These are phyloP conservation scores for Balamuthia mandrillaris DNA, from an alignment of 208 protist species.

Conservation along the genomic window DNA sequence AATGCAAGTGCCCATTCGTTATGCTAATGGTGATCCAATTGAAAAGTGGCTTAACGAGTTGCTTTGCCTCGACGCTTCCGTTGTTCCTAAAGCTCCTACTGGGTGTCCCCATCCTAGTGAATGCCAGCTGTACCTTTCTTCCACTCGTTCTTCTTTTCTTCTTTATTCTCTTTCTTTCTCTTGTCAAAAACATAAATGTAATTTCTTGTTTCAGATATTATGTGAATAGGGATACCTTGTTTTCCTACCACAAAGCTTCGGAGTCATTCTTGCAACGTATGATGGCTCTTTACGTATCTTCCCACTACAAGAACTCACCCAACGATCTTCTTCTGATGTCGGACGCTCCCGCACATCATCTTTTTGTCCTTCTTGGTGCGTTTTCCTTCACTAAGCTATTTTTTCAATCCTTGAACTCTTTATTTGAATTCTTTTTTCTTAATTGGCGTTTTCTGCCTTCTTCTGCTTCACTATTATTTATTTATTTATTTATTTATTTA, in stretches of 20 bases:
- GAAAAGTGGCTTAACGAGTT: constrained; percentile 93
- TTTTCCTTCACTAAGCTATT: neutral
- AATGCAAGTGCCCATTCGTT: constrained; percentile 96
- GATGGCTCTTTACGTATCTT: constrained; percentile 87
- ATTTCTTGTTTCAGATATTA: constrained; percentile 72
- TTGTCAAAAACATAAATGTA: neutral
- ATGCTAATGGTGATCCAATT: constrained; percentile 85
- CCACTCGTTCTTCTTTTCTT: neutral
- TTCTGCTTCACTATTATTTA: neutral
- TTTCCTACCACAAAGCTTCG: constrained; percentile 92
- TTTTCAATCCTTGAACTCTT: neutral
- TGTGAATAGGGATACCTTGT: constrained; percentile 97
- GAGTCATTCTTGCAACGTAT: constrained; percentile 91
- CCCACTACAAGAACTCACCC: constrained; percentile 99
- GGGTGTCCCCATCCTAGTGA: constrained; percentile 86
- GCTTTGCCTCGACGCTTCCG: constrained; percentile 93
- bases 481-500: neutral
- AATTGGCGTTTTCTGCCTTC: neutral
- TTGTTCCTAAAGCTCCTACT: constrained; percentile 61
- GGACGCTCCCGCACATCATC: constrained; percentile 96
- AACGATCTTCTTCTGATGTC: constrained; percentile 99
- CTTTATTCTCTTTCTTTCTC: neutral
- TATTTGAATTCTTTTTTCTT: neutral
- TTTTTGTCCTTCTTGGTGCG: constrained; percentile 94
- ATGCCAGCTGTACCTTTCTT: constrained; percentile 89